Base-by-base conservation (phyloP, 306 rosid species). In the Malus orientalis region DNA sequence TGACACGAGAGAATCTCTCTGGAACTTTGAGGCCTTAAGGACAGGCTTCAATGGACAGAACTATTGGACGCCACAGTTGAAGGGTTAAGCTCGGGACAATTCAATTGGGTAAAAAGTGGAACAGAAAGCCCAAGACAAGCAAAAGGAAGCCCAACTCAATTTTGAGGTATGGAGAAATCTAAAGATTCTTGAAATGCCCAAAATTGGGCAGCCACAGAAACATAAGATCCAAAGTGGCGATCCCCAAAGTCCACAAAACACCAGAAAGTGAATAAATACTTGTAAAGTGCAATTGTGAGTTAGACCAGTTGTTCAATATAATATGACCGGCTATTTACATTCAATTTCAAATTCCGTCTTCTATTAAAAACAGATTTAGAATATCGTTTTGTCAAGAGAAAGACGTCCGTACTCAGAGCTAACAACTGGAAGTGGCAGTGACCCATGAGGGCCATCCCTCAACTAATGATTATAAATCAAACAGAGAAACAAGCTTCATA, bases 391-490 rank as follows among this genome's bases (percentile, higher is more conserved):
- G 20, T 51, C 6, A 51, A 16, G 55, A 51, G 55, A 51, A 5
- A 51, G 20, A 15, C 55, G 1, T 1, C 0, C 0, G 20, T 18
- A 16, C 55, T 2, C 0, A 51, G 20, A 51, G 1, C 20, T 51
- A 51, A 1, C 20, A 15, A 7, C 20, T 51, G 20, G 55, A 51
- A 51, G 20, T 16, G 55, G 55, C 20, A 51, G 6, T 16, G 55
- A 51, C 19, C 55, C 6, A 51, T 51, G 54, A 49, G 54, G 54
- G 19, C 19, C 54, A 49, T 49, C 7, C 54, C 54, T 4, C 20
- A 2, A 49, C 54, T 49, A 49, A 49, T 49, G 54, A 15, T 49
- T 49, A 49, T 49, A 49, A 38, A 38, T 38, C 42, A 38, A 38
- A 38, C 12, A 42, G 12, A 42, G 45, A 42, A 42, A 42, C 12